Evolutionary conservation across 2,329 filamentous ascomycete species (phyloP), one percentile per base, ranked within the genome.

Genomic region (Penicillium olsonii): DNA sequence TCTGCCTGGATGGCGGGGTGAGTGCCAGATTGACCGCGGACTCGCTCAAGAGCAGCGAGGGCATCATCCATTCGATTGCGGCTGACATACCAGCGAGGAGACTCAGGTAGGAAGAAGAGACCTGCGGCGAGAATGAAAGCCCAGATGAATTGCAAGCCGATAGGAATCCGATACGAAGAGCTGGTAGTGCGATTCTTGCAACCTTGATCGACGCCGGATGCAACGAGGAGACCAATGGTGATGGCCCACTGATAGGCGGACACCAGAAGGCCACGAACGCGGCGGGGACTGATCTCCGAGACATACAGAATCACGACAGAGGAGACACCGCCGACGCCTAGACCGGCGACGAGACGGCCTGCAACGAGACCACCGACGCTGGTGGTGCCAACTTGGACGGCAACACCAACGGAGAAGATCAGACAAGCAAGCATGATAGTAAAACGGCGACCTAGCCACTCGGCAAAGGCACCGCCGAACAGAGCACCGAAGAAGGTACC

Each of bases 291-390:
- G 66, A 92, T 89, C 73, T 92, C 88, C 40, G 86, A 90, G 87
- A 94, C 92, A 81, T 92, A 91, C 53, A 90, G 77, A 65, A 91
- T 88, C 69, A 91, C 84, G 61, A 90, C 84, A 62, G 88, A 86
- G 10, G 86, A 90, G 60, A 88, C 87, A 68, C 90, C 90, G 66
- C 88, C 88, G 63, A 91, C 87, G 76, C 88, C 88, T 47, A 90
- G 67, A 68, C 88, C 88, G 42, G 87, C 85, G 60, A 92, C 73
- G 48, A 90, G 75, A 78, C 88, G 87, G 67, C 88, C 88, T 48
- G 81, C 80, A 18, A 89, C 84, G 52, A 90, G 83, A 56, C 83
- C 76, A 52, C 76, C 81, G 17, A 87, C 75, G 42, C 76, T 68
- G 24, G 65, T 63, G 34, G 78, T 74, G 45, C 76, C 75, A 48